Base-by-base conservation (phyloP, 2,329 filamentous ascomycete species). In the Penicillium brasilianum region DNA sequence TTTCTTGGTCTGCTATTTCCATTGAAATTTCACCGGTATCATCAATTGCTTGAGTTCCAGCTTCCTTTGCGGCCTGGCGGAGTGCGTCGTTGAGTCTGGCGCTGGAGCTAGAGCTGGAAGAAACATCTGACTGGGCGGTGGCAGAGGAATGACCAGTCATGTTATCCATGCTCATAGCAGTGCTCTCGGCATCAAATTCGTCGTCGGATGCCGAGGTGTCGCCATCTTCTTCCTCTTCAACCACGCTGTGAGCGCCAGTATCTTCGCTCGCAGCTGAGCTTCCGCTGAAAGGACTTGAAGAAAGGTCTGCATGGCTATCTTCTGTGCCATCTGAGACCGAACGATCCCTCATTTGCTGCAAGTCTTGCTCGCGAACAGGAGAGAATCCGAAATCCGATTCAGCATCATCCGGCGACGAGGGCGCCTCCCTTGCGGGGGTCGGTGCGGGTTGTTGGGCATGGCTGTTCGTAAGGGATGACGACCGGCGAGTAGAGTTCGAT, bases 161-260 rank as follows among this genome's bases (percentile, higher is more conserved):
- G 68, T 93, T 90, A 63, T 94, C 91, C 48, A 96, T 81, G 37
- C 89, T 94, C 88, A 93, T 92, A 76, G 91, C 89, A 0, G 91
- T 93, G 32, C 88, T 90, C 66, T 91, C 89, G 63, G 90, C 81
- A 57, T 84, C 83, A 37, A 77, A 81, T 30, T 80, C 82, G 61
- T 76, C 77, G 39, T 79, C 77, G n/a, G 81, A 83, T 41, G 71
- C 76, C 10, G 84, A 85, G 52, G 84, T 58, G 77, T 65, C 71
- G 7, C 71, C 76, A 46, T 77, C 75, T 28, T 78, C 78, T 18
- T 76, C 76, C 58, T 80, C 80, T 52, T 77, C 78, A 10, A 69
- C 71, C 55, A 77, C 63, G 25, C 67, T 74, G 55, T 77, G 76
- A 14, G 69, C 64, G 13, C 73, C 75, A 48, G 70, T 79, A 44